Conservation (phyloP, 1,139 yeast species). For the Komagataea norvegica region DNA sequence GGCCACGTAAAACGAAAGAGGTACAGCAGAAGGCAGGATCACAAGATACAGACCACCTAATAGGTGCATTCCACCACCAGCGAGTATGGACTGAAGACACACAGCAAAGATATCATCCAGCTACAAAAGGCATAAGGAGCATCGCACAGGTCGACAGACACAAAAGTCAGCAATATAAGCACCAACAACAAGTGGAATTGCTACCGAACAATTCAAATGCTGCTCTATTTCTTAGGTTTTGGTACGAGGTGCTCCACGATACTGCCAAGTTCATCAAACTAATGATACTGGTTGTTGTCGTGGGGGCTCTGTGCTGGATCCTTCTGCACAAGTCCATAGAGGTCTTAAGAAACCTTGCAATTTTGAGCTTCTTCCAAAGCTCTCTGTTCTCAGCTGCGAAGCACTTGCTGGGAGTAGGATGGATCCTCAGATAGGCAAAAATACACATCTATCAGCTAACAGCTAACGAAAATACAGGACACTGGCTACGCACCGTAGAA, state of each 20-base stretch:
- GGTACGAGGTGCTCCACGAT: slow-evolving; percentile 3
- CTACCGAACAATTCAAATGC: slow-evolving; percentile 1
- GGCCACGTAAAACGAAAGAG: too few species aligned
- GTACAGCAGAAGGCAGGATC: too few species aligned
- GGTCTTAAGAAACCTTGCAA: neutral
- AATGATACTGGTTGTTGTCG: neutral
- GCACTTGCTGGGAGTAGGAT: neutral
- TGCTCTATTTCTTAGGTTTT: neutral
- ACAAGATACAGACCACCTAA: too few species aligned
- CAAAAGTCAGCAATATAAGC: neutral
- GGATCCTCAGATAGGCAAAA: neutral
- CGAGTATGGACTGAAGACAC: too few species aligned
- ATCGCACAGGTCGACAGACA: too few species aligned
- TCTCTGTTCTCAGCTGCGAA: neutral
- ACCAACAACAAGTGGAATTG: neutral
- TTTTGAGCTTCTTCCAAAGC: neutral
- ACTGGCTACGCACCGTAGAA: too few species aligned
- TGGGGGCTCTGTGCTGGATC: neutral
- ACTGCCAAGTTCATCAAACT: slow-evolving; percentile 1
- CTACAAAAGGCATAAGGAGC: neutral
- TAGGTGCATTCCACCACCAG: too few species aligned
- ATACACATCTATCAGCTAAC: too few species aligned
- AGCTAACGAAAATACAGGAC: too few species aligned
- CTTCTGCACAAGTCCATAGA: neutral
- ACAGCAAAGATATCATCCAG: too few species aligned